Percentiles rank a stretch among this genome's conserved stretches.
phyloP scores from a whole-genome alignment of 192 early-diverging fungal genomes.

The Tieghemiomyces parasiticus region DNA sequence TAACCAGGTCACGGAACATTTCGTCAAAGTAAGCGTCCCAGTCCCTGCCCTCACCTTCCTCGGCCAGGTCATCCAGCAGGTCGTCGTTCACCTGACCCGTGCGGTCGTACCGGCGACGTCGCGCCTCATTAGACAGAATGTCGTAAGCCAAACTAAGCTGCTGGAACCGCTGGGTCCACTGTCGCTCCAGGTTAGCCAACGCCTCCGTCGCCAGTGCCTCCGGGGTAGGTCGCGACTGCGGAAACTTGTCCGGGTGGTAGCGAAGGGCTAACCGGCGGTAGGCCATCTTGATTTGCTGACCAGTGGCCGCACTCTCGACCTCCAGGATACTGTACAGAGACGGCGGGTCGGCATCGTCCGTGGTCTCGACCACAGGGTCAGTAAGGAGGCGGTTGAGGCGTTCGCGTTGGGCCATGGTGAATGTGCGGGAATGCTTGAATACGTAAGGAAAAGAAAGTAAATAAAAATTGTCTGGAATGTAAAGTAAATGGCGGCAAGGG shows the following conservation, averaged over 20 bases:
- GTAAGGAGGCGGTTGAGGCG: neutral
- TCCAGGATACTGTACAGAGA: conserved; percentile 78
- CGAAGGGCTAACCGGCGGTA: conserved; percentile 74
- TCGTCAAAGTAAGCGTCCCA: conserved; percentile 76
- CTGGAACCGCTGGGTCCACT: conserved; percentile 51
- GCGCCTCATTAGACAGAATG: conserved; percentile 48
- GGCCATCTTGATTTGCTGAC: conserved; percentile 78
- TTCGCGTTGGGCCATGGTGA: neutral
- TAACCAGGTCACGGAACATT: conserved; percentile 57
- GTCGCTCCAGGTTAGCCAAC: neutral
- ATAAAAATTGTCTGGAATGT: too few relatives aligned
- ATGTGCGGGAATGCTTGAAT: too few relatives aligned
- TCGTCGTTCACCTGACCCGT: conserved; percentile 46
- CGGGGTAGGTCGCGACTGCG: conserved; percentile 22
- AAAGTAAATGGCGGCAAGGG: too few relatives aligned
- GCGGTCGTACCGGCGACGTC: conserved; percentile 52
- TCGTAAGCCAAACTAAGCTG: conserved; percentile 56
- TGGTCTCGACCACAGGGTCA: conserved; percentile 16
- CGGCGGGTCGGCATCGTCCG: conserved; percentile 21
- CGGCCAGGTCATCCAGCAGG: conserved; percentile 24
- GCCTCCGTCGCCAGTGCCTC: conserved; percentile 14
- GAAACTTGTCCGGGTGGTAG: conserved; percentile 87
- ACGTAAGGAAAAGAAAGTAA: too few relatives aligned
- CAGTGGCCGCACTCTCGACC: conserved; percentile 49
- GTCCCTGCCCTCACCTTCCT: conserved; percentile 36